Conservation (phyloP, 306 rosid genomes). For the Styphnolobium japonicum region DNA sequence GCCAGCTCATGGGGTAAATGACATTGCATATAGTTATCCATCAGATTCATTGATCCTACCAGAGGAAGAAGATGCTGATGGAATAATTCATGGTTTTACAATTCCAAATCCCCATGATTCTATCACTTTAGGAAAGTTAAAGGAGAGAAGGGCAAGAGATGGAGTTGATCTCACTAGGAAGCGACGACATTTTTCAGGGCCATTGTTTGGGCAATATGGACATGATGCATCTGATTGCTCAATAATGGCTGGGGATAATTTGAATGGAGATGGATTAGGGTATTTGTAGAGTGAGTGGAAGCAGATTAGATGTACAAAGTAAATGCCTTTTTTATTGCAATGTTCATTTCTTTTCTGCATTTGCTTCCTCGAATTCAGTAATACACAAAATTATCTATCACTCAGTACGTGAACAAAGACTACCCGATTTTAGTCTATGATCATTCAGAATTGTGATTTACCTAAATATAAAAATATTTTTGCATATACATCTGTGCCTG, state of each 20-base stretch:
- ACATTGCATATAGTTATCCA: conserved; percentile 46
- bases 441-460: conserved; percentile 15
- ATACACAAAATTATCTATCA: background rate
- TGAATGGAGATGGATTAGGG: conserved; percentile 55
- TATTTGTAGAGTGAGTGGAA: conserved; percentile 42
- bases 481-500: background rate
- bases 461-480: background rate
- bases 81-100: conserved; percentile 52
- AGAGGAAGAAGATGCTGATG: conserved; percentile 66
- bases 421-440: conserved; percentile 6
- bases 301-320: conserved; percentile 23
- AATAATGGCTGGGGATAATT: conserved; percentile 46
- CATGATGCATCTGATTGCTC: conserved; percentile 64
- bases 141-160: conserved; percentile 74
- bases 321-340: conserved; percentile 26
- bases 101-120: conserved; percentile 58
- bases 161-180: conserved; percentile 58
- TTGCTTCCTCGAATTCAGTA: conserved; percentile 10
- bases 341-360: conserved; percentile 1
- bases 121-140: conserved; percentile 55
- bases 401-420: background rate
- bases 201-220: conserved; percentile 63
- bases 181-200: conserved; percentile 57
- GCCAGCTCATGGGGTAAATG: conserved; percentile 45
- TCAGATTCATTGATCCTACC: conserved; percentile 67